phyloP scores from a whole-genome alignment of 2,329 filamentous ascomycete genomes.

The Calonectria honghensis region DNA sequence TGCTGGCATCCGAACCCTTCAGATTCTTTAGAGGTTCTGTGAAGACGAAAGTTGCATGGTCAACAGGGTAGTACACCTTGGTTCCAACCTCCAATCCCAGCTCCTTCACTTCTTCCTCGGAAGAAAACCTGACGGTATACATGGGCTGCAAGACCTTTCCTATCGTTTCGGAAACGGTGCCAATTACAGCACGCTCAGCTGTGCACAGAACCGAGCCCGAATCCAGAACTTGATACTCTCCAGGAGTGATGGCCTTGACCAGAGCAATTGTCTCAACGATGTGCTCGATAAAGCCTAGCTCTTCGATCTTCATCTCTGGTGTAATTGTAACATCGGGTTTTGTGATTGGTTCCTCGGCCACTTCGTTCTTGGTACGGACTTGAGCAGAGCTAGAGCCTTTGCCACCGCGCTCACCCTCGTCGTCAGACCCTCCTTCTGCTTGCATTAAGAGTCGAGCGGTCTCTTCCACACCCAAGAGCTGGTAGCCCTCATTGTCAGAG shows the following conservation, averaged over 20 bases:
- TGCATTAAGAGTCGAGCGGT: conserved; percentile 90
- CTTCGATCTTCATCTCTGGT: conserved; percentile 83
- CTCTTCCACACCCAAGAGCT: conserved; percentile 86
- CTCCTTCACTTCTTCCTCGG: conserved; percentile 79
- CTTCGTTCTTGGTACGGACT: conserved; percentile 89
- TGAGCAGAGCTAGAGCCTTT: conserved; percentile 64
- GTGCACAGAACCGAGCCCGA: conserved; percentile 88
- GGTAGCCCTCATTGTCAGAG: conserved; percentile 78
- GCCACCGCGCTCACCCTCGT: conserved; percentile 76
- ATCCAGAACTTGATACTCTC: conserved; percentile 90
- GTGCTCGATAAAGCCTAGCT: conserved; percentile 84
- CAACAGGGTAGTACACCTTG: conserved; percentile 85
- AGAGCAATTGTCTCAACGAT: conserved; percentile 87
- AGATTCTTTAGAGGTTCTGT: conserved; percentile 85
- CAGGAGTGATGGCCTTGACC: conserved; percentile 85
- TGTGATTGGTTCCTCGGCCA: conserved; percentile 76
- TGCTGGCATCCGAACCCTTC: conserved; percentile 96
- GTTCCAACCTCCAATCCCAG: conserved; percentile 81
- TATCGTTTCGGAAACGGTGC: conserved; percentile 88
- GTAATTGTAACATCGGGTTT: conserved; percentile 88
- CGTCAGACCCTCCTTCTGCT: conserved; percentile 86
- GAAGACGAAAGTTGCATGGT: conserved; percentile 89
- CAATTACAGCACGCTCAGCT: conserved; percentile 84
- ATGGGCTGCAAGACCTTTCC: conserved; percentile 90
- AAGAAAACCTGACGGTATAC: conserved; percentile 87